Evolutionary conservation across 371 early-diverging fungal species (phyloP).

Genomic region (Actinomortierella wolfii): DNA sequence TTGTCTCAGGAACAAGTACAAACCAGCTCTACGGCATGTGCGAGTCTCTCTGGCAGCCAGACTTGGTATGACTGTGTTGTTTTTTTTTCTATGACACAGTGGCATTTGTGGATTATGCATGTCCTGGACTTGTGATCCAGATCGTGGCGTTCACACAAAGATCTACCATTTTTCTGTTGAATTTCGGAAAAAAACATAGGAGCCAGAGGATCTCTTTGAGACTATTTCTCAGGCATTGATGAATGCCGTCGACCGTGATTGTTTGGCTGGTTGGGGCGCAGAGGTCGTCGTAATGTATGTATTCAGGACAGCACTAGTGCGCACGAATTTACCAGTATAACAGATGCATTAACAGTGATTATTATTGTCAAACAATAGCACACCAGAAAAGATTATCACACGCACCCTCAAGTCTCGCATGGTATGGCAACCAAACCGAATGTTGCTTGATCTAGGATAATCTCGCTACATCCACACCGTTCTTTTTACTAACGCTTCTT

Average conservation of each 20-base stretch:
- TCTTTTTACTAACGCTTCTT: no score
- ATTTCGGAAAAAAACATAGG: constrained; percentile 47
- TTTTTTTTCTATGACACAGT: background rate
- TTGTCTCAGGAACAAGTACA: constrained; percentile 94
- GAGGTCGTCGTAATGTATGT: constrained; percentile 91
- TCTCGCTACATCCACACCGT: no score
- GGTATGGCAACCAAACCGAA: no score
- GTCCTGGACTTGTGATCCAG: background rate
- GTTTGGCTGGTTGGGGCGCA: constrained; percentile 99
- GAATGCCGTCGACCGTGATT: constrained; percentile 98
- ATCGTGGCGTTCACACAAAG: no score
- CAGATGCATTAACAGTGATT: background rate
- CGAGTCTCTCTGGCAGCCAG: constrained; percentile 98
- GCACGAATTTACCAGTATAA: no score
- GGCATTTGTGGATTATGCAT: background rate
- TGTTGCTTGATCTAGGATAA: no score
- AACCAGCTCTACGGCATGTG: constrained; percentile 97
- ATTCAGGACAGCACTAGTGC: background rate
- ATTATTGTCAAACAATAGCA: constrained; percentile 50
- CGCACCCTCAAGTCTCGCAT: constrained; percentile 88
- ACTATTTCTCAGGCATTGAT: constrained; percentile 96
- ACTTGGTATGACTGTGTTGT: constrained; percentile 67
- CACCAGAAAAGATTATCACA: constrained; percentile 84
- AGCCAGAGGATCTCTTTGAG: constrained; percentile 98
- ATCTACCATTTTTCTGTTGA: background rate